Conservation (phyloP, 257 asterid genomes). For the Solanum chmielewskii region DNA sequence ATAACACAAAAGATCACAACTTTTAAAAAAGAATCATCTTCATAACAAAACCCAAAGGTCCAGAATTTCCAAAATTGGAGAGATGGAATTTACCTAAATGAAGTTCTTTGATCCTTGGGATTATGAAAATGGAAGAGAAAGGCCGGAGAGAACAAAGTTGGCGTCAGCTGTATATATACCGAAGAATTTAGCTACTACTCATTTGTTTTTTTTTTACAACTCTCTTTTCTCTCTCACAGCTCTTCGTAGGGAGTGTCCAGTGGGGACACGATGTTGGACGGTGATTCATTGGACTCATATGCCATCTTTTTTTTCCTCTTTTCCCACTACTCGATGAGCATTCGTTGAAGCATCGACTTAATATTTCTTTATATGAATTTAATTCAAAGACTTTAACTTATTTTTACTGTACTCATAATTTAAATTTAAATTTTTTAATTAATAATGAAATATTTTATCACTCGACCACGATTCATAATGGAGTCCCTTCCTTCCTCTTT, state of each 20-base stretch:
- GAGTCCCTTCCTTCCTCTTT: neutral
- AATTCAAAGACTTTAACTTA: rapidly evolving
- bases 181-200: neutral
- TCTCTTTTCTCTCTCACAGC: neutral
- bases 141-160: neutral
- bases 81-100: neutral
- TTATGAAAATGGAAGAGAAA: neutral
- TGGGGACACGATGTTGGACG: neutral
- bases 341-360: rapidly evolving
- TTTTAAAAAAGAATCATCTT: neutral
- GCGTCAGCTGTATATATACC: neutral
- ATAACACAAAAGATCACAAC: neutral
- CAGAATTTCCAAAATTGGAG: neutral
- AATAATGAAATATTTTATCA: rapidly evolving
- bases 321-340: neutral
- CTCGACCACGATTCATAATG: no score
- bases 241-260: neutral
- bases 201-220: neutral
- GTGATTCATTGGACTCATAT: neutral
- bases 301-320: neutral
- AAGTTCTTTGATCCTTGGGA: neutral
- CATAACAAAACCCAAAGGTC: neutral
- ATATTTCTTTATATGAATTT: rapidly evolving
- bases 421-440: rapidly evolving
- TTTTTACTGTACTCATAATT: no score